Percentiles rank a stretch among this genome's conserved stretches.
phyloP scores from a whole-genome alignment of 2,329 filamentous ascomycete species.

The Alternaria sp. region DNA sequence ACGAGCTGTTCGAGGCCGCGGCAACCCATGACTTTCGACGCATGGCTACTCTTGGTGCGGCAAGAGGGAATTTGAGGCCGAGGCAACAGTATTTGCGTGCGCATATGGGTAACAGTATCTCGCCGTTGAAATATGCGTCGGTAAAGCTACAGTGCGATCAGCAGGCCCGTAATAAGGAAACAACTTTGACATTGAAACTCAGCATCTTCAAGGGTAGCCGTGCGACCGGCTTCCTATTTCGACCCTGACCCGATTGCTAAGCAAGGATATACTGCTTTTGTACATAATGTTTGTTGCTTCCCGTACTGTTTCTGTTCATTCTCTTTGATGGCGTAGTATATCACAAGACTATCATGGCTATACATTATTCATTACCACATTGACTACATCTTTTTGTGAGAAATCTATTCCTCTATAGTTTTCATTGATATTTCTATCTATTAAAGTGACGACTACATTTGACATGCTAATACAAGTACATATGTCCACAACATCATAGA shows the following conservation, averaged over 20 bases:
- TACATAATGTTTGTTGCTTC: no score
- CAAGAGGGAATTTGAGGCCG: no score
- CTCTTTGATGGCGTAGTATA: not conserved
- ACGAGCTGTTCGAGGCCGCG: not conserved
- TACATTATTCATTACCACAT: not conserved
- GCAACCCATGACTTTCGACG: no score
- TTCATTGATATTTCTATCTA: not conserved
- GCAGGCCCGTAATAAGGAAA: not conserved
- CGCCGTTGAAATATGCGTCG: not conserved
- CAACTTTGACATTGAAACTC: not conserved
- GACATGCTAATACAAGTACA: no score
- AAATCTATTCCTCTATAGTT: not conserved
- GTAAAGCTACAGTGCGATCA: not conserved
- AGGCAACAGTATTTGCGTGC: not conserved
- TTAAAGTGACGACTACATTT: not conserved
- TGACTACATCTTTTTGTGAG: not conserved
- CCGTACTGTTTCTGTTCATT: no score
- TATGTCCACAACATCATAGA: no score
- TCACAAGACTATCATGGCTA: not conserved
- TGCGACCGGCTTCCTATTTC: no score
- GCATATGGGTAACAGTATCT: no score
- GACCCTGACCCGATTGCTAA: no score
- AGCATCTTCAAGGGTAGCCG: not conserved
- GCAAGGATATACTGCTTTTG: no score
- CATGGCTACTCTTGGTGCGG: no score